Percentiles rank a stretch among this genome's conserved stretches.
These are phyloP conservation scores for Alternaria arbusti DNA, from an alignment of 2,329 filamentous ascomycete species.

Conservation along the genomic window DNA sequence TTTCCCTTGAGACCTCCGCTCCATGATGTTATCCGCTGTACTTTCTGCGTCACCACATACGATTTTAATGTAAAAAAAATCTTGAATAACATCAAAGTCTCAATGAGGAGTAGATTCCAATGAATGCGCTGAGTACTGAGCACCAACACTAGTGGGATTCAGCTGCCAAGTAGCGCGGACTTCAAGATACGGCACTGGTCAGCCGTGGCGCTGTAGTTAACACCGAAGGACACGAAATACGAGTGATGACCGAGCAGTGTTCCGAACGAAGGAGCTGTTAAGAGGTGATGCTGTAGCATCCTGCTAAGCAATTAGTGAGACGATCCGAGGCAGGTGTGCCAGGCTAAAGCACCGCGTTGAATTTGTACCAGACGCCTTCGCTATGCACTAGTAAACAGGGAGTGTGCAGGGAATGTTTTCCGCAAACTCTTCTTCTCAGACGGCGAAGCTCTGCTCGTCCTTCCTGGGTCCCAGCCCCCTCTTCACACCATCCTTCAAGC, in stretches of 20 bases:
- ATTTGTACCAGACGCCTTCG: background rate
- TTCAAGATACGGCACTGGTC: background rate
- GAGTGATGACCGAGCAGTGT: background rate
- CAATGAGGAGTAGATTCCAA: background rate
- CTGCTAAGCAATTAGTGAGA: background rate
- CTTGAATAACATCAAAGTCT: background rate
- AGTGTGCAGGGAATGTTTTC: no score
- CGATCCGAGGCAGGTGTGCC: background rate
- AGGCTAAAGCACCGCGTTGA: background rate
- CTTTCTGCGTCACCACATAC: background rate
- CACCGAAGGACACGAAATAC: background rate
- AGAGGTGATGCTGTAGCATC: background rate
- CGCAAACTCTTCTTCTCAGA: constrained; percentile 5
- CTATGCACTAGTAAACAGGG: no score
- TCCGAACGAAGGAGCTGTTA: background rate
- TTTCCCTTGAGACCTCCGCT: background rate
- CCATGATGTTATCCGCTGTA: background rate
- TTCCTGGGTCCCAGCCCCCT: constrained; percentile 45
- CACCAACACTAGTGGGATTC: background rate
- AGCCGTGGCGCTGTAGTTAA: background rate
- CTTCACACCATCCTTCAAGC: constrained; percentile 45
- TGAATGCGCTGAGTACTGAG: background rate
- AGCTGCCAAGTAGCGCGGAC: background rate
- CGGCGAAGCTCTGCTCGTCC: constrained; percentile 27
- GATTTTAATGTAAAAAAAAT: background rate